phyloP scores from a whole-genome alignment of 2,329 filamentous ascomycete species.

The Trichoderma brevicompactum region DNA sequence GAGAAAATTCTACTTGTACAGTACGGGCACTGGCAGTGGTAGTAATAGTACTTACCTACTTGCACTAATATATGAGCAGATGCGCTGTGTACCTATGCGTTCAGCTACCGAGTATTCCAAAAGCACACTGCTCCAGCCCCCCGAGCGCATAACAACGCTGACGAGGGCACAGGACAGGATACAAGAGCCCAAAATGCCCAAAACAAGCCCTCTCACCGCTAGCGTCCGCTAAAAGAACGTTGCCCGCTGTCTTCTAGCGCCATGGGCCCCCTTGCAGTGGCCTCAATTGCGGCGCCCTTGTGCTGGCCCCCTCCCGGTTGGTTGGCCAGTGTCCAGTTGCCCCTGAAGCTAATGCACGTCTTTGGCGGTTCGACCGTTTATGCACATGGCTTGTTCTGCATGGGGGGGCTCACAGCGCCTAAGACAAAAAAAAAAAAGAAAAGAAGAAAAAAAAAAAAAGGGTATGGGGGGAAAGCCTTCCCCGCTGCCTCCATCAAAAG shows the following conservation, averaged over 20 bases:
- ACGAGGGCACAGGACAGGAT: neutral
- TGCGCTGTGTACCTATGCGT: no score
- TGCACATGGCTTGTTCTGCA: constrained; percentile 17
- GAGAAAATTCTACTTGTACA: no score
- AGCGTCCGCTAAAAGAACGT: constrained; percentile 20
- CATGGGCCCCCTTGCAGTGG: constrained; percentile 11
- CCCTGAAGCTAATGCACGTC: constrained; percentile 30
- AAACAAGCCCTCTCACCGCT: constrained; percentile 11
- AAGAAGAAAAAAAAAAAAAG: neutral
- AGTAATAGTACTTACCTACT: no score
- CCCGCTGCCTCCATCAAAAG: no score
- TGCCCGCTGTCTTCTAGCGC: constrained; percentile 25
- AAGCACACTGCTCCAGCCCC: no score
- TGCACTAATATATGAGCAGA: no score
- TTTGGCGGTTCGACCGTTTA: constrained; percentile 24
- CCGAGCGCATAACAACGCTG: neutral
- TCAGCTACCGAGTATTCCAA: no score
- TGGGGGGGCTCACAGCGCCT: neutral
- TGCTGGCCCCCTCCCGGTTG: constrained; percentile 21
- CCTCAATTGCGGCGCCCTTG: neutral
- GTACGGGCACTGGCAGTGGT: no score
- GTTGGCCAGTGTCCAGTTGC: constrained; percentile 24
- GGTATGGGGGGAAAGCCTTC: no score
- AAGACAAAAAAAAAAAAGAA: no score
- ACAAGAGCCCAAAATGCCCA: no score